Conservation (phyloP, 1,284 basidiomycete genomes). For the Fomitopsis schrenkii region DNA sequence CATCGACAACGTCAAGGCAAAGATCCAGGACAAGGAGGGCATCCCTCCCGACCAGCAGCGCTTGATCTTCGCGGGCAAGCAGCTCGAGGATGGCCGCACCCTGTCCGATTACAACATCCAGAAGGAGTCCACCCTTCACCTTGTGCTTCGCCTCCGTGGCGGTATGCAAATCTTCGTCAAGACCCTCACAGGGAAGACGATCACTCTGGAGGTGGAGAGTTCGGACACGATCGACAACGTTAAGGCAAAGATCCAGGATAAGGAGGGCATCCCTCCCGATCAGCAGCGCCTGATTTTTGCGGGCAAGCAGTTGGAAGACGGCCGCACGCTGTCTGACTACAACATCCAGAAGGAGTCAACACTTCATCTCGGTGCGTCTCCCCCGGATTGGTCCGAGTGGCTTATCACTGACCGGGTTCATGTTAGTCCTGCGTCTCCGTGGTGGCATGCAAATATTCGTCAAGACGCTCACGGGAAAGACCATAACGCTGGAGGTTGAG, state of each 20-base stretch:
- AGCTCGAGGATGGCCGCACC: slow-evolving; percentile 1
- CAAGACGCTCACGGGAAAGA: slow-evolving; percentile 90
- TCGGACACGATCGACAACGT: slow-evolving; percentile 51
- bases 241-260: slow-evolving; percentile 52
- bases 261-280: slow-evolving; percentile 71
- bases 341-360: slow-evolving; percentile 81
- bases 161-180: slow-evolving; percentile 70
- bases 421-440: slow-evolving; percentile 72
- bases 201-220: slow-evolving; percentile 48
- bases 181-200: slow-evolving; percentile 54
- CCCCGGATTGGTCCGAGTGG: slow-evolving; percentile 27
- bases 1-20: slow-evolving; percentile 79
- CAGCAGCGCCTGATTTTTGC: slow-evolving; percentile 88
- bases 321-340: slow-evolving; percentile 79
- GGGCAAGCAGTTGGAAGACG: slow-evolving; percentile 84
- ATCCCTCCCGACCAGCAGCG: slow-evolving; percentile 83
- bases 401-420: slow-evolving; percentile 33
- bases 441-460: slow-evolving; percentile 91
- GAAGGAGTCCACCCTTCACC: slow-evolving; percentile 1
- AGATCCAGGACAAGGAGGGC: slow-evolving; percentile 78
- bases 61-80: slow-evolving; percentile 14
- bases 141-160: background rate
- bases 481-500: slow-evolving; percentile 92
- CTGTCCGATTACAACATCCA: slow-evolving; percentile 1
- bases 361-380: slow-evolving; percentile 59